Evolutionary conservation across 208 protist species (phyloP).

Genomic region (Entamoeba dispar): DNA sequence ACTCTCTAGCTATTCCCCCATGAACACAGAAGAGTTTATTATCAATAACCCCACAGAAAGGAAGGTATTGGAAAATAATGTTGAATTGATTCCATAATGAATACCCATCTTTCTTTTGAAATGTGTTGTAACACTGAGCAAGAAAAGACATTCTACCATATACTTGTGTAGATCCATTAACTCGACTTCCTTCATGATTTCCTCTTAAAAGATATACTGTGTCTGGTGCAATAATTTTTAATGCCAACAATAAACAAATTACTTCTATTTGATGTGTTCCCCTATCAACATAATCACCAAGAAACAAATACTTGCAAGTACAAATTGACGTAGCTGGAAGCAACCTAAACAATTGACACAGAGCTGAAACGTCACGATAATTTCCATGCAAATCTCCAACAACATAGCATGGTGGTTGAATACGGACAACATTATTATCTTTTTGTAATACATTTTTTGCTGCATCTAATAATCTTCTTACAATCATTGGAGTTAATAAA

Average conservation of each 20-base stretch:
- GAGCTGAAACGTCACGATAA: conserved; percentile 10
- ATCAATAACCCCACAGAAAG: conserved; percentile 39
- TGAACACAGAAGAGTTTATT: conserved; percentile 64
- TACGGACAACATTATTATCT: background rate
- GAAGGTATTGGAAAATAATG: conserved; percentile 52
- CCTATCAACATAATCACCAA: conserved; percentile 30
- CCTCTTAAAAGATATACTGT: conserved; percentile 19
- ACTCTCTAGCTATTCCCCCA: conserved; percentile 46
- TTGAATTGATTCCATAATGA: conserved; percentile 49
- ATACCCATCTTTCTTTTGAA: background rate
- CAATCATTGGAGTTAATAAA: background rate
- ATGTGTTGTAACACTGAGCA: conserved; percentile 49
- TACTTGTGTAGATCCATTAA: conserved; percentile 46
- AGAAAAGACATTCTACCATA: conserved; percentile 61
- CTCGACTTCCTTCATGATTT: conserved; percentile 25
- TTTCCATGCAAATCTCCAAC: conserved; percentile 25
- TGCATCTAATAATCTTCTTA: background rate
- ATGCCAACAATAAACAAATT: conserved; percentile 7
- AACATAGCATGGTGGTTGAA: background rate
- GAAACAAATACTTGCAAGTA: conserved; percentile 16
- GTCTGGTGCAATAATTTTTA: conserved; percentile 14
- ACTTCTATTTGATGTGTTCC: conserved; percentile 20
- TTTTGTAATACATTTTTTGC: background rate
- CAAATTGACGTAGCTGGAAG: background rate
- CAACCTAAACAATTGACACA: background rate